Conservation (phyloP, 345 rosid genomes). For the Iberis pinnata region DNA sequence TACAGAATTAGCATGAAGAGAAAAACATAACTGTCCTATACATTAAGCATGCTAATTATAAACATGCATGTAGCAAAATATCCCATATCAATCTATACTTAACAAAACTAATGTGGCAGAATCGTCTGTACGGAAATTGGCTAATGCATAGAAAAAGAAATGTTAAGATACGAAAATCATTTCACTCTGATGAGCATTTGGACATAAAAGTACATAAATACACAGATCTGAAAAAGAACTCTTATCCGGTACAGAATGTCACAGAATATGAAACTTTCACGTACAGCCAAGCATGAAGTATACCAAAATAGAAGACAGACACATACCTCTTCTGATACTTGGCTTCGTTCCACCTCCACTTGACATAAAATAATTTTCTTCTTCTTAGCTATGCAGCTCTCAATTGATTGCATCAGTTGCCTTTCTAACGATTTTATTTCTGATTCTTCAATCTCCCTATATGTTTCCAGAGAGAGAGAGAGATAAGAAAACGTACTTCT, state of each 20-base stretch:
- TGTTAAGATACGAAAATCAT: conserved; percentile 1
- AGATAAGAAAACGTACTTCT: conserved; percentile 8
- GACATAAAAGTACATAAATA: neutral
- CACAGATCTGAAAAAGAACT: conserved; percentile 3
- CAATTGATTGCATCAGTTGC: conserved; percentile 91
- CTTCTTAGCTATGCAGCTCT: conserved; percentile 80
- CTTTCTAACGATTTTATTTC: conserved; percentile 87
- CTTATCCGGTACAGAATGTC: neutral
- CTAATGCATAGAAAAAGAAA: conserved; percentile 3
- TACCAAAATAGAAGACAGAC: conserved; percentile 21
- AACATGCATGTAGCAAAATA: neutral
- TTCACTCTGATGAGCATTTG: conserved; percentile 4
- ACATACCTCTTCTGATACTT: conserved; percentile 78
- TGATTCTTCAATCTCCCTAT: conserved; percentile 85
- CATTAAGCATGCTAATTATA: neutral
- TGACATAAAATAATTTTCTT: conserved; percentile 81
- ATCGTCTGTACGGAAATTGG: neutral
- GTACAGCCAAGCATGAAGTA: conserved; percentile 3
- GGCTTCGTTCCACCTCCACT: conserved; percentile 84
- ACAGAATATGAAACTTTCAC: neutral
- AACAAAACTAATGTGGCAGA: neutral
- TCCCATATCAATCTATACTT: neutral
- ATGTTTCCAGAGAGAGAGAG: conserved; percentile 14
- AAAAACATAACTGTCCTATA: neutral
- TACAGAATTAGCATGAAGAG: conserved; percentile 7